Conservation (phyloP, 1,284 basidiomycete genomes). For the Cerioporus squamosus region DNA sequence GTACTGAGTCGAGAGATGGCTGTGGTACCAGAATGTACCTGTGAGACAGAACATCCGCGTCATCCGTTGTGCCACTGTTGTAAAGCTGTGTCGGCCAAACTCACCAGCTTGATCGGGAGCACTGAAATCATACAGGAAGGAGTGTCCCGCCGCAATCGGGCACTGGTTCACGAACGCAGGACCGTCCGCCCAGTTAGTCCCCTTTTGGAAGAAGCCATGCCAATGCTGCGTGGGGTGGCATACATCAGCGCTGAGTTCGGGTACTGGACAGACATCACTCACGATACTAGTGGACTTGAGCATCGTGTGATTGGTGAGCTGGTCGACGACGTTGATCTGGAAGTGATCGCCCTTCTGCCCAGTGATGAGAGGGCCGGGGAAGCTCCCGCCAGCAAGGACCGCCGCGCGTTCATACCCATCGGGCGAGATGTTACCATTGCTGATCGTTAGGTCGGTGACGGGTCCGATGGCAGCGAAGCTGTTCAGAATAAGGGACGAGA, state of each 20-base stretch:
- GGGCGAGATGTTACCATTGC: too few species aligned
- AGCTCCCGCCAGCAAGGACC: conserved; percentile 29
- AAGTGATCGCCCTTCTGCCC: conserved; percentile 31
- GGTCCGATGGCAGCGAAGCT: too few species aligned
- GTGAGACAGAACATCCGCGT: too few species aligned
- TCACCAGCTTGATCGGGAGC: conserved; percentile 34
- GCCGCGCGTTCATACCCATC: conserved; percentile 27
- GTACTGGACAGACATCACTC: conserved; percentile 9
- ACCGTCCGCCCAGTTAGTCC: conserved; percentile 38
- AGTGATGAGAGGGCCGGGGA: conserved; percentile 32
- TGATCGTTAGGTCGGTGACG: too few species aligned
- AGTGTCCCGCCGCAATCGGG: conserved; percentile 47
- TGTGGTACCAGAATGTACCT: conserved; percentile 31
- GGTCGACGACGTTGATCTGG: conserved; percentile 40
- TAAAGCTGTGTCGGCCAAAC: not conserved
- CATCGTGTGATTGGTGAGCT: conserved; percentile 39
- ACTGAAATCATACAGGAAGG: conserved; percentile 46
- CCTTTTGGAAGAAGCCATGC: conserved; percentile 37
- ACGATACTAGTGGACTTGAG: conserved; percentile 40
- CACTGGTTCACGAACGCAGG: conserved; percentile 48
- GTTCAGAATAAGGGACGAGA: conserved; percentile 3
- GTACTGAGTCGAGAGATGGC: conserved; percentile 31
- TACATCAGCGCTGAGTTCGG: not conserved
- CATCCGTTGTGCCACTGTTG: not conserved
- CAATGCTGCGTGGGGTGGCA: conserved; percentile 33